phyloP scores from a whole-genome alignment of 257 asterid genomes.

The Marsdenia floribunda region DNA sequence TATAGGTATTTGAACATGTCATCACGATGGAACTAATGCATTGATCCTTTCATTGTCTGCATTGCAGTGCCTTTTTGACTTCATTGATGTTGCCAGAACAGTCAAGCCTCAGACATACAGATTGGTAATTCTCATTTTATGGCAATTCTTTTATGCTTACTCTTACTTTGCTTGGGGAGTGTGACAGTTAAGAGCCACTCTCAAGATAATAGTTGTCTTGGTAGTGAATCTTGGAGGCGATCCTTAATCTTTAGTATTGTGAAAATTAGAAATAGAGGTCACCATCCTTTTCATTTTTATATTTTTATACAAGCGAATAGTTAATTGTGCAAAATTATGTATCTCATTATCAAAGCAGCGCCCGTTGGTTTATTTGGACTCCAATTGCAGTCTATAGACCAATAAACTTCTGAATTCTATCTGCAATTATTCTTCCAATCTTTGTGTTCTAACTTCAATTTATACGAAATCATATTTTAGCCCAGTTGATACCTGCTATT shows the following conservation, averaged over 20 bases:
- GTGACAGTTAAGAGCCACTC: background rate
- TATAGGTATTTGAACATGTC: slow-evolving; percentile 1
- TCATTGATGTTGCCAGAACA: slow-evolving; percentile 75
- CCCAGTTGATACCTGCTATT: background rate
- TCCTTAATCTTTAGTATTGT: background rate
- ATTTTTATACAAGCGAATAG: background rate
- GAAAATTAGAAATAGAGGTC: background rate
- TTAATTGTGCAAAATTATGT: background rate
- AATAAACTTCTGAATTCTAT: background rate
- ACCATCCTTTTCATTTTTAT: background rate
- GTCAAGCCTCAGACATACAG: slow-evolving; percentile 87
- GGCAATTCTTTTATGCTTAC: background rate
- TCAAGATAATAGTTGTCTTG: background rate
- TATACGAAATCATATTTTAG: background rate
- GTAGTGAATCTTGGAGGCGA: background rate
- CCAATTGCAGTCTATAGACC: background rate
- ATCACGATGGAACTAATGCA: background rate
- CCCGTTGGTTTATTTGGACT: background rate
- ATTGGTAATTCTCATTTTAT: slow-evolving; percentile 47
- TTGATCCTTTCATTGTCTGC: slow-evolving; percentile 23
- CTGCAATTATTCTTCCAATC: background rate
- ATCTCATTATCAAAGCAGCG: background rate
- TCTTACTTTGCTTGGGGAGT: slow-evolving; percentile 1
- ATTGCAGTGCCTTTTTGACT: slow-evolving; percentile 73
- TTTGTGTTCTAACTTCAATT: background rate